Conservation (phyloP, 495 filamentous ascomycete genomes). For the Daldinia concentrica region DNA sequence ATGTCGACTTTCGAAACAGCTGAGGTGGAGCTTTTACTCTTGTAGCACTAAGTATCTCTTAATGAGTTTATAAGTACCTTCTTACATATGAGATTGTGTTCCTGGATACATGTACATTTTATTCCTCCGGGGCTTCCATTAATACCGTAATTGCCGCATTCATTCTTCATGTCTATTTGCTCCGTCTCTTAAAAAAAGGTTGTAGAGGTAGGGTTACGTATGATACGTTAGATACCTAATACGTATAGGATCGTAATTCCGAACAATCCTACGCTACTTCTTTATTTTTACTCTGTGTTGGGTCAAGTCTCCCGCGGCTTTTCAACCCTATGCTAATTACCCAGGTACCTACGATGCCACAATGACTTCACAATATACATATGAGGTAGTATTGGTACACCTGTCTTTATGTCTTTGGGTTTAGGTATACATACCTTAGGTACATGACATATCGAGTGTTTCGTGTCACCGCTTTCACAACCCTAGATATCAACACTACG, state of each 20-base stretch:
- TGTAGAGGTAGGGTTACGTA: not conserved
- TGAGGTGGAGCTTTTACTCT: slow-evolving; percentile 12
- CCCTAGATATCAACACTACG: slow-evolving; percentile 1
- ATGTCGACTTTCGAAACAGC: slow-evolving; percentile 25
- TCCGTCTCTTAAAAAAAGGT: slow-evolving; percentile 9
- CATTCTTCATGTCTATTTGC: not conserved
- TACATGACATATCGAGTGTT: not conserved
- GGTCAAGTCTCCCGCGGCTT: not conserved
- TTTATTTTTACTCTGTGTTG: not conserved
- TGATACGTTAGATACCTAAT: not conserved
- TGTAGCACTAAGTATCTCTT: slow-evolving; percentile 27
- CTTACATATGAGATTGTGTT: slow-evolving; percentile 14
- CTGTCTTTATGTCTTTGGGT: slow-evolving; percentile 1
- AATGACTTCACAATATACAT: not conserved
- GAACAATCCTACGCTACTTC: not conserved
- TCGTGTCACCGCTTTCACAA: slow-evolving; percentile 36
- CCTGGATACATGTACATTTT: slow-evolving; percentile 13
- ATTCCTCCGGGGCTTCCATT: slow-evolving; percentile 18
- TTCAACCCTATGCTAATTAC: not conserved
- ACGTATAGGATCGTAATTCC: not conserved
- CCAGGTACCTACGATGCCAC: not conserved
- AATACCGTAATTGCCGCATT: slow-evolving; percentile 9
- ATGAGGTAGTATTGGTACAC: slow-evolving; percentile 1
- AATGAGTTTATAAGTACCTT: slow-evolving; percentile 21
- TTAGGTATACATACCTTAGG: not conserved